phyloP scores from a whole-genome alignment of 768 basidiomycete genomes.

The Panaeolus cyanescens region DNA sequence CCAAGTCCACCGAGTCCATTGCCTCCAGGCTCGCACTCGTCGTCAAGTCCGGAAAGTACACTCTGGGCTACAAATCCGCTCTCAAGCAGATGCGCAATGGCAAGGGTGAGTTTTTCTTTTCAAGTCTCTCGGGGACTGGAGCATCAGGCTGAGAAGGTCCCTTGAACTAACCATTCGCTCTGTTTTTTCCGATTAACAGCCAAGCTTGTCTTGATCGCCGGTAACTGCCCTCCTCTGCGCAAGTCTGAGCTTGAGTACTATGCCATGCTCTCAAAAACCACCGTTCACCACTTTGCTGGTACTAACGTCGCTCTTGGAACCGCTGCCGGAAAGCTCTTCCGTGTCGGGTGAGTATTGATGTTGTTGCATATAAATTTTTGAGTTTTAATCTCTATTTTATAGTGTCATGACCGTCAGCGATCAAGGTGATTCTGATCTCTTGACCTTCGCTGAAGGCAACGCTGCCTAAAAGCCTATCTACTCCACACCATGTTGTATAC shows the following conservation, averaged over 20 bases:
- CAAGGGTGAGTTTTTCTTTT: slow-evolving; percentile 74
- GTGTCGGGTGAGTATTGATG: slow-evolving; percentile 70
- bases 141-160: slow-evolving; percentile 99
- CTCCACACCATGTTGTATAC: not conserved
- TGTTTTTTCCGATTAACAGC: slow-evolving; percentile 51
- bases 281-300: slow-evolving; percentile 97
- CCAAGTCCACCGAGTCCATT: slow-evolving; percentile 94
- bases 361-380: not conserved
- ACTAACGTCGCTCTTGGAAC: slow-evolving; percentile 98
- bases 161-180: slow-evolving; percentile 62
- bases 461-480: slow-evolving; percentile 47
- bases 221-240: slow-evolving; percentile 98
- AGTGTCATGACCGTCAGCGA: slow-evolving; percentile 98
- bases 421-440: slow-evolving; percentile 95
- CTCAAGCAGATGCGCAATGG: slow-evolving; percentile 98
- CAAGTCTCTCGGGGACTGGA: slow-evolving; percentile 87
- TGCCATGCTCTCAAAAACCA: slow-evolving; percentile 99
- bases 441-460: slow-evolving; percentile 79
- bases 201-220: slow-evolving; percentile 97
- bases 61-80: slow-evolving; percentile 96
- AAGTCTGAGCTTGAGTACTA: slow-evolving; percentile 99
- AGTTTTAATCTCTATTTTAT: slow-evolving; percentile 4
- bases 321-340: slow-evolving; percentile 99
- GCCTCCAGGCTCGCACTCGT: slow-evolving; percentile 90
- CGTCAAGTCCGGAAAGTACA: slow-evolving; percentile 98